phyloP scores from a whole-genome alignment of 257 asterid species.

The Anisodus tanguticus region DNA sequence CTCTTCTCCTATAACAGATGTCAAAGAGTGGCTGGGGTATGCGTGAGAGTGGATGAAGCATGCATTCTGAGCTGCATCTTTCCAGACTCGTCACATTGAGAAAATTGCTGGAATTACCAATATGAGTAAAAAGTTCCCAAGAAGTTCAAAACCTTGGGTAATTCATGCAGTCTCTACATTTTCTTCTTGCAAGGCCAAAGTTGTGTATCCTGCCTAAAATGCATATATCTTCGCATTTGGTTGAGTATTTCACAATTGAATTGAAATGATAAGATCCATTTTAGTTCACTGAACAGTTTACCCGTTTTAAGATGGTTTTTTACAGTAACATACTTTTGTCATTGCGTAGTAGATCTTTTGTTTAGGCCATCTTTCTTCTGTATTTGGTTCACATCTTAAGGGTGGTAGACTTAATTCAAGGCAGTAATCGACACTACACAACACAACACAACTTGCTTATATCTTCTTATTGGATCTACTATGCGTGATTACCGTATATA shows the following conservation, averaged over 20 bases:
- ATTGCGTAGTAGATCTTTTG: background rate
- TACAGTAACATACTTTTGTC: background rate
- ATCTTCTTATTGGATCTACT: background rate
- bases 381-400: too few species aligned
- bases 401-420: too few species aligned
- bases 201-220: background rate
- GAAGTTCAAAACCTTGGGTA: background rate
- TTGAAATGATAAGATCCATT: background rate
- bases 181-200: background rate
- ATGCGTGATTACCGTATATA: background rate
- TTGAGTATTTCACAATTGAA: background rate
- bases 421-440: too few species aligned
- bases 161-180: background rate
- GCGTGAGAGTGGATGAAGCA: background rate
- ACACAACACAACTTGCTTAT: too few species aligned
- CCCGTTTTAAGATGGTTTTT: background rate
- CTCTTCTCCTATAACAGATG: constrained; percentile 24
- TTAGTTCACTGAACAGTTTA: background rate
- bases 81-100: background rate
- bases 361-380: background rate
- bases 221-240: background rate
- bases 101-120: background rate
- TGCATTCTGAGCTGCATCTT: background rate
- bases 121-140: background rate
- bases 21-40: background rate